phyloP scores from a whole-genome alignment of 495 filamentous ascomycete genomes.

The Talaromyces stipitatus region DNA sequence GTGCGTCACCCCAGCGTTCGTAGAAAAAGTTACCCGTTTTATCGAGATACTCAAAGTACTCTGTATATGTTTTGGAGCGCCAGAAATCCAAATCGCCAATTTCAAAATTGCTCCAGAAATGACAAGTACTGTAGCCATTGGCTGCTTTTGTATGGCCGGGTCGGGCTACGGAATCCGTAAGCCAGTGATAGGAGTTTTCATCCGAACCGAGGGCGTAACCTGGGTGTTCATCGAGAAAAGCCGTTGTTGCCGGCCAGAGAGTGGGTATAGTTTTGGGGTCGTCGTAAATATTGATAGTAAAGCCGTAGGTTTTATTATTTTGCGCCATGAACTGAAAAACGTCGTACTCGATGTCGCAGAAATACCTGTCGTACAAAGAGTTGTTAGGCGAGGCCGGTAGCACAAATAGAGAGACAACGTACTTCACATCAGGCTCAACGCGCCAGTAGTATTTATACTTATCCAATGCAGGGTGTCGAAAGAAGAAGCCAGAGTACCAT shows the following conservation, averaged over 20 bases:
- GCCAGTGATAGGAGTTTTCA: constrained; percentile 81
- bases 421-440: constrained; percentile 92
- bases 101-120: constrained; percentile 99
- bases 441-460: constrained; percentile 94
- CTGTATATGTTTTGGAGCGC: constrained; percentile 81
- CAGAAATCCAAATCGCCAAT: constrained; percentile 94
- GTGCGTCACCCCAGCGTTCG: constrained; percentile 86
- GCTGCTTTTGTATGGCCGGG: constrained; percentile 73
- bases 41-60: constrained; percentile 95
- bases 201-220: constrained; percentile 60
- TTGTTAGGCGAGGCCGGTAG: not conserved
- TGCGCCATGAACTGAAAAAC: constrained; percentile 98
- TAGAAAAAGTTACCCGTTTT: constrained; percentile 87
- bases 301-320: constrained; percentile 96
- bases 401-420: not conserved
- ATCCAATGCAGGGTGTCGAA: constrained; percentile 82
- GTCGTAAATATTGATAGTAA: constrained; percentile 97
- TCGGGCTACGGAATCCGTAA: constrained; percentile 67
- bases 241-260: constrained; percentile 87
- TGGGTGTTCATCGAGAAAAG: constrained; percentile 80
- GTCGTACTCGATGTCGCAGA: constrained; percentile 98
- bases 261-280: constrained; percentile 73
- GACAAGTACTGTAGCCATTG: constrained; percentile 93
- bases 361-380: constrained; percentile 48
- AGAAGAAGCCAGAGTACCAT: constrained; percentile 98